Conservation (phyloP, 1,284 basidiomycete genomes). For the Ustilago shanxiensis region DNA sequence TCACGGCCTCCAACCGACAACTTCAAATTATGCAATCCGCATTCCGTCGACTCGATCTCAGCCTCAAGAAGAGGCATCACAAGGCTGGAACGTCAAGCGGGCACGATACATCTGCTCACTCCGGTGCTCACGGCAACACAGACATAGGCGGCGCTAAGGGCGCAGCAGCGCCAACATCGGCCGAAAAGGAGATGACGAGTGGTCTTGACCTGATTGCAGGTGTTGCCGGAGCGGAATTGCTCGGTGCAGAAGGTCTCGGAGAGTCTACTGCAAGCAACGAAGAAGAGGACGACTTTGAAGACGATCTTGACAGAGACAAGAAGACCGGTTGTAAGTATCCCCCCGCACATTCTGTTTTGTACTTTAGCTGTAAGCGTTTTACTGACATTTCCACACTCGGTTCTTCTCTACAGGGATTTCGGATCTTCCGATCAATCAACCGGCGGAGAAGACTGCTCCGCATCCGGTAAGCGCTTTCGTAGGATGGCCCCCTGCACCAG, state of each 20-base stretch:
- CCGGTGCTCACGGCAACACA: background rate
- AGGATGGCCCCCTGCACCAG: conserved; percentile 38
- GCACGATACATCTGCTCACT: conserved; percentile 14
- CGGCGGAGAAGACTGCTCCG: conserved; percentile 48
- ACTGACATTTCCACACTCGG: background rate
- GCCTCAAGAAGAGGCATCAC: conserved; percentile 39
- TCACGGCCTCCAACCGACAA: conserved; percentile 48
- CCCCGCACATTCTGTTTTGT: background rate
- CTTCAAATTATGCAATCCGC: conserved; percentile 56
- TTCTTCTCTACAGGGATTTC: conserved; percentile 34
- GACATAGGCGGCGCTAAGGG: conserved; percentile 13
- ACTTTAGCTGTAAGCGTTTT: background rate
- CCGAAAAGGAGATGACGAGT: conserved; percentile 42
- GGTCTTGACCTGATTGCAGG: conserved; percentile 50
- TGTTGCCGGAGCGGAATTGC: conserved; percentile 43
- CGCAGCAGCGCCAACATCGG: background rate
- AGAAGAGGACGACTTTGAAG: conserved; percentile 42
- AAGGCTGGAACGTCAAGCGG: conserved; percentile 10
- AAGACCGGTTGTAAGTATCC: conserved; percentile 44
- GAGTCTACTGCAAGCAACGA: conserved; percentile 38
- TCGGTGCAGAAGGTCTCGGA: conserved; percentile 33
- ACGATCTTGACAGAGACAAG: conserved; percentile 35
- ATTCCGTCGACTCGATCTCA: conserved; percentile 46
- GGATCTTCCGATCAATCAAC: conserved; percentile 51
- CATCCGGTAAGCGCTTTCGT: conserved; percentile 49